Conservation (phyloP, 257 asterid genomes). For the Vinca minor region DNA sequence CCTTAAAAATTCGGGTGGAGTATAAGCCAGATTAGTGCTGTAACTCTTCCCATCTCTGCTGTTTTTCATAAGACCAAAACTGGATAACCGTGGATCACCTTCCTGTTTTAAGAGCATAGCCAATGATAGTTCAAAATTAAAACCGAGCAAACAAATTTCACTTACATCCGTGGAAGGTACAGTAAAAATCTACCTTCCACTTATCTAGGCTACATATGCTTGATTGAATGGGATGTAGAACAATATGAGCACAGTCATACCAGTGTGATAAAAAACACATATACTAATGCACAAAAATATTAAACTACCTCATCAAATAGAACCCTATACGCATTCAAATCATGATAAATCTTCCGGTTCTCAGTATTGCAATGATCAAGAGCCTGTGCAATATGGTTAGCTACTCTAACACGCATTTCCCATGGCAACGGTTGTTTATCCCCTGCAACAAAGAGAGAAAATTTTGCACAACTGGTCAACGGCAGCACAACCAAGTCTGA, state of each 20-base stretch:
- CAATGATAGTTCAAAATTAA: neutral
- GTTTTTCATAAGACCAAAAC: slow-evolving; percentile 94
- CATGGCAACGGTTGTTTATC: slow-evolving; percentile 92
- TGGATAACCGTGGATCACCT: slow-evolving; percentile 91
- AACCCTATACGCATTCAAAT: slow-evolving; percentile 84
- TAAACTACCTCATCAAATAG: slow-evolving; percentile 80
- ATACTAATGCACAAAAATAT: neutral
- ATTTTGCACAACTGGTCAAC: too few relatives aligned
- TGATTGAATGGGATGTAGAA: neutral
- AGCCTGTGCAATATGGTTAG: slow-evolving; percentile 78
- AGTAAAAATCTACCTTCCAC: neutral
- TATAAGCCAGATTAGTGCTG: slow-evolving; percentile 93
- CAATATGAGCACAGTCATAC: neutral
- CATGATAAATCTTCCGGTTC: slow-evolving; percentile 78
- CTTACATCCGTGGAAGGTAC: neutral
- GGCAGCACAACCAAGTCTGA: too few relatives aligned
- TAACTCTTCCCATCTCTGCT: slow-evolving; percentile 99
- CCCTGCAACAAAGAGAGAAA: slow-evolving; percentile 52
- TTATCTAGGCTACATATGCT: neutral
- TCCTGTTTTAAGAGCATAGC: slow-evolving; percentile 42
- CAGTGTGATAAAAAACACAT: neutral
- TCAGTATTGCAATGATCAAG: slow-evolving; percentile 71
- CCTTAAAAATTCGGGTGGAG: slow-evolving; percentile 95
- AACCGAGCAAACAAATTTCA: neutral
- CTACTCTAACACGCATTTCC: slow-evolving; percentile 96